Evolutionary conservation across 805 yeast species (phyloP), one percentile per base, ranked within the genome.

Genomic region (Schizosaccharomyces octosporus): DNA sequence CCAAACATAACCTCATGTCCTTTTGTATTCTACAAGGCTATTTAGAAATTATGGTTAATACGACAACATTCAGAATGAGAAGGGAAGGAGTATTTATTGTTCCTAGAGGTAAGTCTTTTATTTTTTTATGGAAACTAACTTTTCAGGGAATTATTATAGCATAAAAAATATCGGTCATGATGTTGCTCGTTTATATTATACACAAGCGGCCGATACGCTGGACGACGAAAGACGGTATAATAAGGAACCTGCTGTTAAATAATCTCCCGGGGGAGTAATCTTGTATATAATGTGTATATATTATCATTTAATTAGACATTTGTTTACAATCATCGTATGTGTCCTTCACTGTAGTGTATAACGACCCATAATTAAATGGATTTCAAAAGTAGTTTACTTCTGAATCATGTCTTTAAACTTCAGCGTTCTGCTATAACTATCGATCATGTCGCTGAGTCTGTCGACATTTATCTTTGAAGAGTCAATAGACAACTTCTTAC

Each of bases 31-130:
- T 84, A 4, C 73, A 76, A 48, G 97, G 97, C 0, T 66, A 77
- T 2, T 68, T 86, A 7, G 86, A 85, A 66, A 89, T 85, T 2
- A 78, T 81, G 1, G 65, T 88, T 3, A 78, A 80, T 21, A 79
- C 79, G 5, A 76, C 75, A 24, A 75, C 73, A 27, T 85, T 88
- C 68, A 71, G 81, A 3, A 84, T 82, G 5, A 76, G 79, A 0
- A 73, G 76, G 62, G 95, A 95, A 0, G 84, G 95, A 61, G 79
- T 90, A 4, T 83, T 88, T 66, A 85, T 84, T 66, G 77, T 89
- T 5, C 96, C 96, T 0, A 79, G 84, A 72, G 84, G 83, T 4
- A 48, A 85, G 55, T 24, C 6, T 48, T 31, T 6, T 31, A 31
- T 6, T 6, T 31, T 31, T 31, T 31, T 6, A 31, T 5, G 32